Percentiles rank a stretch among this genome's conserved stretches.
These are phyloP conservation scores for Aspergillus pseudonomiae DNA, from an alignment of 2,329 filamentous ascomycete species.

Conservation along the genomic window DNA sequence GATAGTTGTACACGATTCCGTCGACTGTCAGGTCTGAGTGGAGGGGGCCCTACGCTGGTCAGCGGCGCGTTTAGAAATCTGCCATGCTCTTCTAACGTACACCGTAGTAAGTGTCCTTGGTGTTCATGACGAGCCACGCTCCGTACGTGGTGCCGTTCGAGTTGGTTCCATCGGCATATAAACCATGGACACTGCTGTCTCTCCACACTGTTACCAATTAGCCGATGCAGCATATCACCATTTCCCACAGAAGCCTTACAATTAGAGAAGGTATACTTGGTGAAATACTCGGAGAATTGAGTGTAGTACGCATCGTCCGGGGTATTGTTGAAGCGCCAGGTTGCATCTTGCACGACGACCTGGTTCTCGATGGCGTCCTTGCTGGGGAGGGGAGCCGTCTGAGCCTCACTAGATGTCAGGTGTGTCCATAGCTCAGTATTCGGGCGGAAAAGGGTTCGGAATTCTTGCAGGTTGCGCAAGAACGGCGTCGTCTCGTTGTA, in stretches of 20 bases:
- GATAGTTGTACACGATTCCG: conserved; percentile 68
- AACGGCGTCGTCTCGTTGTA: conserved; percentile 60
- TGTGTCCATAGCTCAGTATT: conserved; percentile 65
- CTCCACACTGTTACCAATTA: conserved; percentile 47
- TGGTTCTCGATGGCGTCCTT: conserved; percentile 40
- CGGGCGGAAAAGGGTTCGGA: conserved; percentile 64
- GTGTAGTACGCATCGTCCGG: conserved; percentile 59
- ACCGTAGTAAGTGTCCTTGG: conserved; percentile 44
- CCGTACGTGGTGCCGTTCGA: conserved; percentile 58
- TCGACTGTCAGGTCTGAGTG: conserved; percentile 67
- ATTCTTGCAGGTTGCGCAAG: conserved; percentile 62
- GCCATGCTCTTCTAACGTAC: conserved; percentile 12
- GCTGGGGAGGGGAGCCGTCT: conserved; percentile 58
- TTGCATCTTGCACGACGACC: conserved; percentile 64
- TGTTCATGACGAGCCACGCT: conserved; percentile 67
- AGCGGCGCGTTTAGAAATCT: neutral
- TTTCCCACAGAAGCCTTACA: conserved; percentile 24
- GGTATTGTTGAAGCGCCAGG: conserved; percentile 62
- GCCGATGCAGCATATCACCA: neutral
- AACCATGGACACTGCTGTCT: conserved; percentile 60
- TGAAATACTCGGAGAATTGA: conserved; percentile 64
- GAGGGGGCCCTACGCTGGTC: conserved; percentile 51
- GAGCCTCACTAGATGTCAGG: conserved; percentile 59
- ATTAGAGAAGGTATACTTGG: conserved; percentile 66
- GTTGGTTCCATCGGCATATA: conserved; percentile 55